Conservation (phyloP, 225 moss, liverwort and hornwort species). For the Physcomitrellopsis africana region DNA sequence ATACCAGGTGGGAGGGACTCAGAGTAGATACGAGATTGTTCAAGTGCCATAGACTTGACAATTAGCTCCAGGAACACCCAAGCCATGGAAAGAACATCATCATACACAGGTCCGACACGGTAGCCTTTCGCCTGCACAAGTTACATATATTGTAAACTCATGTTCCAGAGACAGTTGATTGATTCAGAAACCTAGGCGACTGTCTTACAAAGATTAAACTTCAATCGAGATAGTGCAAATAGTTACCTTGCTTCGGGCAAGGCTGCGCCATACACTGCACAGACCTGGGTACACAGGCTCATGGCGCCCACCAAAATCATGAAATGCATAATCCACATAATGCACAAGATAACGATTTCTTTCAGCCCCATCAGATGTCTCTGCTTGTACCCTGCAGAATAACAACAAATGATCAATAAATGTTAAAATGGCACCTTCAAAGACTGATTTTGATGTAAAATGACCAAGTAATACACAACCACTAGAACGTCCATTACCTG, state of each 20-base stretch:
- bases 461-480: background rate
- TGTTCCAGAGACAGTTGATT: conserved; percentile 11
- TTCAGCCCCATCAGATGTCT: conserved; percentile 81
- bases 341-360: conserved; percentile 87
- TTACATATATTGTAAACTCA: conserved; percentile 23
- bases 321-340: conserved; percentile 93
- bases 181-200: background rate
- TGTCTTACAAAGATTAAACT: conserved; percentile 5
- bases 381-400: conserved; percentile 78
- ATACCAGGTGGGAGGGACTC: conserved; percentile 84
- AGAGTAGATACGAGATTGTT: conserved; percentile 83
- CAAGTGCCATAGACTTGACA: conserved; percentile 97
- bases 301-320: conserved; percentile 91
- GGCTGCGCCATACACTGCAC: conserved; percentile 98
- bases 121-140: conserved; percentile 89
- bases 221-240: conserved; percentile 4
- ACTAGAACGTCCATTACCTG: conserved; percentile 48
- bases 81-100: conserved; percentile 95
- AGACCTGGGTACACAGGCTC: conserved; percentile 98
- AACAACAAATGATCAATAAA: conserved; percentile 20
- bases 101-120: conserved; percentile 96
- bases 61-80: conserved; percentile 98
- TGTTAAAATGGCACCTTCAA: conserved; percentile 4
- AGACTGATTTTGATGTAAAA: conserved; percentile 12
- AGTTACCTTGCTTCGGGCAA: conserved; percentile 94